A percentile compares a stretch with the other conserved stretches of the same genome.
phyloP scores from a whole-genome alignment of 192 early-diverging fungal species.

The Spizellomyces sp. region DNA sequence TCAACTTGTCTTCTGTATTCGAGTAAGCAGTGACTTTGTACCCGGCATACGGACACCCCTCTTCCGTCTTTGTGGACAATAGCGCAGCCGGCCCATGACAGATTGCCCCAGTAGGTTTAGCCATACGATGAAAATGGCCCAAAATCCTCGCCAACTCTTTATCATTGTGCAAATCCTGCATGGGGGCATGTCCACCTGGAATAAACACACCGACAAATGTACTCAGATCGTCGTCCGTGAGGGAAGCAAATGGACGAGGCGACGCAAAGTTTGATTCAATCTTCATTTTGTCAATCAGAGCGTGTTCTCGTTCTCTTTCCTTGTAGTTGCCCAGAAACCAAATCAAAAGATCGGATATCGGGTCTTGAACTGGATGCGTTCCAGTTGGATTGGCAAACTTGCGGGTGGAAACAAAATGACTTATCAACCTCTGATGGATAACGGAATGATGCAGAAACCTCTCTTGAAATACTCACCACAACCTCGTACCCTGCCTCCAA shows the following conservation, averaged over 20 bases:
- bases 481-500: conserved; percentile 21
- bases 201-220: conserved; percentile 20
- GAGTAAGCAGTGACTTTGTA: conserved; percentile 15
- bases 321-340: conserved; percentile 17
- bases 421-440: no score
- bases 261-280: neutral
- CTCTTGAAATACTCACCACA: neutral
- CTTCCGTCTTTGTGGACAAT: conserved; percentile 7
- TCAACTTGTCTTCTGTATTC: conserved; percentile 21
- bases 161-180: conserved; percentile 17
- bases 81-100: conserved; percentile 28
- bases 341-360: conserved; percentile 13
- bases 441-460: no score
- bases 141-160: conserved; percentile 21
- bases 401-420: no score
- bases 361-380: conserved; percentile 9
- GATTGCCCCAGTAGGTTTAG: conserved; percentile 19
- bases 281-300: conserved; percentile 9
- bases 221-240: conserved; percentile 13
- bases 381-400: conserved; percentile 29
- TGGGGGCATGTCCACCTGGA: conserved; percentile 29
- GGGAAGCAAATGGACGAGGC: neutral
- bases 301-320: conserved; percentile 12
- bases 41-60: conserved; percentile 8
- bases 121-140: conserved; percentile 13